These are phyloP conservation scores for Achaetomiella virescens DNA, from an alignment of 495 filamentous ascomycete species.

Conservation along the genomic window DNA sequence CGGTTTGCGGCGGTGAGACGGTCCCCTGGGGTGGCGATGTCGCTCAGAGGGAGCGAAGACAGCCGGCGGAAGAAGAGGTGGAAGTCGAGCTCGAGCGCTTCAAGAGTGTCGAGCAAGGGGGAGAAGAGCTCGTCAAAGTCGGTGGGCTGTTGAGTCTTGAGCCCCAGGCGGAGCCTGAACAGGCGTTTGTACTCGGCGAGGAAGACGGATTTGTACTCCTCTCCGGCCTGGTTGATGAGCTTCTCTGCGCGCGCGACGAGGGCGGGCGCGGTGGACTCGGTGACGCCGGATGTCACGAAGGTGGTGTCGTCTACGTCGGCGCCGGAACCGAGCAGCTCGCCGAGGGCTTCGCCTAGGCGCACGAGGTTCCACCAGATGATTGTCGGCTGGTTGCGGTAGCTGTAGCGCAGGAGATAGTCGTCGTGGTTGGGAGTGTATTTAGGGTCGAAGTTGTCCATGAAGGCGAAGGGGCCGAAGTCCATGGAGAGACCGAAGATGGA, in stretches of 20 bases:
- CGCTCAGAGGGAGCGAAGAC: conserved; percentile 47
- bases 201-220: conserved; percentile 84
- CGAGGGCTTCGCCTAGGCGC: conserved; percentile 81
- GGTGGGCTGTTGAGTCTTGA: conserved; percentile 54
- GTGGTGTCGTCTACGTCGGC: conserved; percentile 56
- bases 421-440: conserved; percentile 95
- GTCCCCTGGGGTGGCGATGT: conserved; percentile 55
- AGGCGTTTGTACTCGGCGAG: conserved; percentile 76
- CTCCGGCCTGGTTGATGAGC: conserved; percentile 67
- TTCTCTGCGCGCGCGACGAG: conserved; percentile 74
- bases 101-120: conserved; percentile 74
- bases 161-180: conserved; percentile 71
- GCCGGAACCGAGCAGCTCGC: conserved; percentile 77
- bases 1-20: conserved; percentile 49
- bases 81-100: conserved; percentile 78
- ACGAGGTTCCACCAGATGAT: conserved; percentile 99
- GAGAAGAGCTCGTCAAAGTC: conserved; percentile 78
- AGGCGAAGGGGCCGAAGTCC: conserved; percentile 94
- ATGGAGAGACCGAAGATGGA: conserved; percentile 81
- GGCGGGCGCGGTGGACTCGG: conserved; percentile 51
- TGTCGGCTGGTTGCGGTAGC: conserved; percentile 87
- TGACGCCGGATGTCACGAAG: conserved; percentile 67
- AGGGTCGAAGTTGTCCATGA: conserved; percentile 93
- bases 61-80: conserved; percentile 84
- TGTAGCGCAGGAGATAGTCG: conserved; percentile 78